Base-by-base conservation (phyloP, 495 filamentous ascomycete genomes). In the Tuber borchii region DNA sequence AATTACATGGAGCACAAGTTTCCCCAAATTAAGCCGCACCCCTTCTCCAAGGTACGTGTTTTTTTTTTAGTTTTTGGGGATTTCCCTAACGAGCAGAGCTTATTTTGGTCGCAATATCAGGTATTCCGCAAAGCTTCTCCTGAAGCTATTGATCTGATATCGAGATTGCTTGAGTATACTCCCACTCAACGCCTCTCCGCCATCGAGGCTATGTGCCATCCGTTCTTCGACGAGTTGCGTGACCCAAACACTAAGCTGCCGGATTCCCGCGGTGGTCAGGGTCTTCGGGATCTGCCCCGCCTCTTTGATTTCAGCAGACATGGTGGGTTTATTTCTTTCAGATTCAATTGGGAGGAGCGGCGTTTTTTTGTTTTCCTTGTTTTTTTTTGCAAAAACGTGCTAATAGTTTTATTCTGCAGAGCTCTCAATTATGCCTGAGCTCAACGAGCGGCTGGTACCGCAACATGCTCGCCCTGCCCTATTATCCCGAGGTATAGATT, bases 1-100 rank as follows among this genome's bases (percentile, higher is more conserved):
- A 99, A 99, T 85, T 98, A 99, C 85, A 99, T 99, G 95, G 95
- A 98, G 85, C 95, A 99, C 86, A 98, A 98, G 86, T 99, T 99
- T 83, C 96, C 95, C 65, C 95, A 99, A 83, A 99, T 99, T 88
- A 99, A 99, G 87, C 95, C 95, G 56, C 95, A 99, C 82, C 95
- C 95, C 17, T 99, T 99, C 88, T 94, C 92, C 83, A 99, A 98
- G 89, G 91, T 92, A 85, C 74, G 79, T 83, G 72, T 71, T 39
- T 10, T 14, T 51, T 26, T 75, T n/a, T n/a, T n/a, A n/a, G 20
- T 31, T 65, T 65, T 65, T 16, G 42, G 4, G 1, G 56, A 31
- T 65, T 65, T 65, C 56, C 56, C 76, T 85, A 73, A 86, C 77
- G 74, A 31, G 42, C 22, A n/a, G 37, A 65, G 56, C 56, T 65